Evolutionary conservation across 179 eudicot genomes (phyloP).

Genomic region (Camellia oleifera): DNA sequence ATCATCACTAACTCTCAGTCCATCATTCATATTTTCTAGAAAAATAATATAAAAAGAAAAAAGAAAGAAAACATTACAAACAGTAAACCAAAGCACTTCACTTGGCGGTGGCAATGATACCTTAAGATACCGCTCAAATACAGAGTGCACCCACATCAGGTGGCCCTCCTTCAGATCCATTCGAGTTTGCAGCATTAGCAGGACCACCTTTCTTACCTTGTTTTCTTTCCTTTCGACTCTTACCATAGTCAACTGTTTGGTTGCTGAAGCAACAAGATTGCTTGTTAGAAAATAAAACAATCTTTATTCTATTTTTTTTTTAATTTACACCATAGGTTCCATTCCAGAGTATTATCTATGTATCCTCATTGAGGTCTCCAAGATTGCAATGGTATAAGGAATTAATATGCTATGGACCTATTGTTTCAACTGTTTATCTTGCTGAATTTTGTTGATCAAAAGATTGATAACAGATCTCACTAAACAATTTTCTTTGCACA

Average conservation of each 20-base stretch:
- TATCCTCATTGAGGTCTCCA: not conserved
- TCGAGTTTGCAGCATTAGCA: slow-evolving; percentile 21
- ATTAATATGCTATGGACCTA: not conserved
- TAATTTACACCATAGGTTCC: no score
- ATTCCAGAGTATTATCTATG: no score
- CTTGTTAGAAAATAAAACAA: not conserved
- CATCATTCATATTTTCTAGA: not conserved
- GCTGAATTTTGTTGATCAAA: slow-evolving; percentile 1
- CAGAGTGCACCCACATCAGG: slow-evolving; percentile 78
- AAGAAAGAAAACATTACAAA: not conserved
- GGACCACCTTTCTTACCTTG: slow-evolving; percentile 49
- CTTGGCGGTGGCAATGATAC: slow-evolving; percentile 20
- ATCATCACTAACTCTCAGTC: not conserved
- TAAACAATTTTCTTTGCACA: not conserved
- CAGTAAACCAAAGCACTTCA: not conserved
- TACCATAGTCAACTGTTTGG: slow-evolving; percentile 35
- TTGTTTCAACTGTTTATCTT: not conserved
- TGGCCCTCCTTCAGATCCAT: slow-evolving; percentile 35
- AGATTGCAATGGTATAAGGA: not conserved
- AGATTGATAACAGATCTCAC: not conserved
- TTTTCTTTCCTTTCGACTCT: slow-evolving; percentile 54
- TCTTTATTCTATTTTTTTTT: no score
- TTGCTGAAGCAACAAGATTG: slow-evolving; percentile 36
- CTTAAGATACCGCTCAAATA: slow-evolving; percentile 40
- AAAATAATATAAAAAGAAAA: not conserved